Base-by-base conservation (phyloP, 495 filamentous ascomycete species). In the Aspergillus kassunensis region DNA sequence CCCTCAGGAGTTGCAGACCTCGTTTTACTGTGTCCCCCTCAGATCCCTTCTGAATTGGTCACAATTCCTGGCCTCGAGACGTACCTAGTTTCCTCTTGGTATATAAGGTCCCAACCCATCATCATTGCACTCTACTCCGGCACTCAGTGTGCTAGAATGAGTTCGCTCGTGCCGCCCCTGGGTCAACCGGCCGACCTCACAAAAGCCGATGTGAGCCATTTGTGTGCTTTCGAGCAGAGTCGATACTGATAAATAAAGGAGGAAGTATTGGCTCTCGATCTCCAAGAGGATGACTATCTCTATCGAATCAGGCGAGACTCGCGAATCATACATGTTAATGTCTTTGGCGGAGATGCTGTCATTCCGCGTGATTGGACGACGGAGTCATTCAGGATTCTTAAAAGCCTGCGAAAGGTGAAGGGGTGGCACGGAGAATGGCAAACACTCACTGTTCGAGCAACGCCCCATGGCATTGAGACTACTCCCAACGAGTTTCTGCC, bases 211-310 rank as follows among this genome's bases (percentile, higher is more conserved):
- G n/a, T n/a, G n/a, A n/a, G n/a, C n/a, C n/a, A n/a, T n/a, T n/a
- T n/a, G n/a, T n/a, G n/a, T n/a, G n/a, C n/a, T n/a, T n/a, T n/a
- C n/a, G n/a, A n/a, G n/a, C n/a, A n/a, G n/a, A n/a, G n/a, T n/a
- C n/a, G n/a, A n/a, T n/a, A n/a, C 44, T 48, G 33, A 48, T 2
- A 3, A 51, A 43, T 9, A 0, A 9, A 42, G 49, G 36, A 54
- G 43, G 33, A 51, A 46, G 39, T 56, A n/a, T 39, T 56, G 20
- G 45, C 46, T 30, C 46, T 56, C 21, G 54, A 56, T 21, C 46
- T 56, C 15, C 47, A 51, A 20, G 47, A 46, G 24, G 46, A 51
- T 34, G 54, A 51, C 23, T 56, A 31, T 24, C 47, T 56, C 3
- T 56, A 56, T 21, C 29, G 54, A 23, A 51, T 56, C 8, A 51